phyloP scores from a whole-genome alignment of 2,329 filamentous ascomycete species.

The Arachnomyces sp. region DNA sequence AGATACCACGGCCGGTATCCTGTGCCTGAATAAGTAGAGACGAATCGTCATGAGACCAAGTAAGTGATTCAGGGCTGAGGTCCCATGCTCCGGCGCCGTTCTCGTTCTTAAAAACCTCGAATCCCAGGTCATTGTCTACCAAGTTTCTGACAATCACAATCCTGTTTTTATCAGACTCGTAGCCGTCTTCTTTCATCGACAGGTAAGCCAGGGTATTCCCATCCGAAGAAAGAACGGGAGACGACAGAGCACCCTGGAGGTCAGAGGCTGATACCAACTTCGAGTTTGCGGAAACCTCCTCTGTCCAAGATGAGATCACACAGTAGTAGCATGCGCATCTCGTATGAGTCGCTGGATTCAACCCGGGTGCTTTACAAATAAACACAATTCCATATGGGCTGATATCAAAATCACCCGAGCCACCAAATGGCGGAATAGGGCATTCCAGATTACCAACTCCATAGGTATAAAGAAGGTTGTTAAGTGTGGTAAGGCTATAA shows the following conservation, averaged over 20 bases:
- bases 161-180: slow-evolving; percentile 41
- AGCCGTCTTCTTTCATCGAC: slow-evolving; percentile 38
- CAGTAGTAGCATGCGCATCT: slow-evolving; percentile 40
- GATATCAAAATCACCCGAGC: slow-evolving; percentile 40
- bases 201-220: slow-evolving; percentile 37
- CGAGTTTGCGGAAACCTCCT: slow-evolving; percentile 24
- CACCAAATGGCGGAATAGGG: slow-evolving; percentile 43
- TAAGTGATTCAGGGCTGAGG: slow-evolving; percentile 33
- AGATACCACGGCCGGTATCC: slow-evolving; percentile 33
- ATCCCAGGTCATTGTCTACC: slow-evolving; percentile 20
- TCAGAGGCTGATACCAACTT: slow-evolving; percentile 14
- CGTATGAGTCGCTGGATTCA: slow-evolving; percentile 41
- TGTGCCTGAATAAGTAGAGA: slow-evolving; percentile 35
- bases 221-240: slow-evolving; percentile 38
- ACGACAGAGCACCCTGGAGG: slow-evolving; percentile 38
- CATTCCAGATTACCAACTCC: slow-evolving; percentile 35
- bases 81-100: slow-evolving; percentile 36
- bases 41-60: slow-evolving; percentile 35
- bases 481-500: slow-evolving; percentile 32
- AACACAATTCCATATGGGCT: slow-evolving; percentile 39
- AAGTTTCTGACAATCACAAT: slow-evolving; percentile 34
- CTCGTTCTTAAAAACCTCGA: slow-evolving; percentile 30
- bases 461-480: slow-evolving; percentile 36
- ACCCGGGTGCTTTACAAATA: slow-evolving; percentile 38
- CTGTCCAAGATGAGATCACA: slow-evolving; percentile 36